Evolutionary conservation across 2,329 filamentous ascomycete species (phyloP).

Genomic region (Cladosporium sp.): DNA sequence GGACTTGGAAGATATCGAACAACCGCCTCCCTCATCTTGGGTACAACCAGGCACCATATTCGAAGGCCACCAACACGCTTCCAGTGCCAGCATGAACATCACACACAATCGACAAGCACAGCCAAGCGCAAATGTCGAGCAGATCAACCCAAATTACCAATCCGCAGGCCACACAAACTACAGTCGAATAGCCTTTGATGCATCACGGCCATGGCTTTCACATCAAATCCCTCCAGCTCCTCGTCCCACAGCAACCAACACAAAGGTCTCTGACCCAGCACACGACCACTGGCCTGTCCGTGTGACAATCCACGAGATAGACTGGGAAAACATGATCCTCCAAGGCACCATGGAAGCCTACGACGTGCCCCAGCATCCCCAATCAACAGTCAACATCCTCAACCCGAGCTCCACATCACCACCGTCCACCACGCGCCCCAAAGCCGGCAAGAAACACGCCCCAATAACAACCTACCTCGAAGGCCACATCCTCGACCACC

Average conservation of each 20-base stretch:
- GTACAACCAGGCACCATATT: constrained; percentile 62
- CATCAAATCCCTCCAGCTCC: constrained; percentile 30
- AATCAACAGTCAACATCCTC: constrained; percentile 29
- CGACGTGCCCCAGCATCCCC: constrained; percentile 58
- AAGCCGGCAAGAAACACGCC: constrained; percentile 46
- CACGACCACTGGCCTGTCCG: constrained; percentile 68
- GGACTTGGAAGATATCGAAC: constrained; percentile 52
- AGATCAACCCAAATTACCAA: constrained; percentile 35
- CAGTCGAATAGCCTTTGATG: constrained; percentile 31
- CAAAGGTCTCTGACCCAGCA: constrained; percentile 23
- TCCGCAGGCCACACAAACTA: constrained; percentile 32
- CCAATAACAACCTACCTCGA: constrained; percentile 66
- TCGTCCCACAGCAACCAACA: constrained; percentile 14
- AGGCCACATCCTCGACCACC: constrained; percentile 67
- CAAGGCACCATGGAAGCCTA: constrained; percentile 71
- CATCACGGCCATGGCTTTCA: constrained; percentile 42
- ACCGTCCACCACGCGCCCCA: constrained; percentile 23
- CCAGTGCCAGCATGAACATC: constrained; percentile 31
- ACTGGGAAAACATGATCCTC: constrained; percentile 61
- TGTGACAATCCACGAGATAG: constrained; percentile 64
- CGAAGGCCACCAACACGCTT: constrained; percentile 62
- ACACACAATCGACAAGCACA: constrained; percentile 18
- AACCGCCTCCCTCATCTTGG: constrained; percentile 60
- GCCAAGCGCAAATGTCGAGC: constrained; percentile 26
- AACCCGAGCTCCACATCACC: constrained; percentile 18